Evolutionary conservation across 2,329 filamentous ascomycete genomes (phyloP).

Genomic region (Cladophialophora bantiana): DNA sequence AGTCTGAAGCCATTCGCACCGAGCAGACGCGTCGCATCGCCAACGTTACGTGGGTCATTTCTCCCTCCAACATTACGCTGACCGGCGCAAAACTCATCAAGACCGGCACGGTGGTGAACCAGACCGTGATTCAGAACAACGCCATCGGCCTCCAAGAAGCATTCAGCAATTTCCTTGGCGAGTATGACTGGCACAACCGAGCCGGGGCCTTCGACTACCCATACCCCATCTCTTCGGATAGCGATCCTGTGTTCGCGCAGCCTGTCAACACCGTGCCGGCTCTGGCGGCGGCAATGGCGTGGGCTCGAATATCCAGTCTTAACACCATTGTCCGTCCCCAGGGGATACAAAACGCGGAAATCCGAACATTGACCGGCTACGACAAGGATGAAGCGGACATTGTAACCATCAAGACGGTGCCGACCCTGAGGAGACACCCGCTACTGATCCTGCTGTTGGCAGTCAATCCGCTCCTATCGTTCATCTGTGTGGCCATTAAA

Average conservation of each 20-base stretch:
- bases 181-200: slow-evolving; percentile 32
- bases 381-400: slow-evolving; percentile 17
- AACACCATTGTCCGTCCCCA: slow-evolving; percentile 22
- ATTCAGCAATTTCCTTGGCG: slow-evolving; percentile 27
- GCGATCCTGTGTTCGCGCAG: slow-evolving; percentile 15
- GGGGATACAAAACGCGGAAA: slow-evolving; percentile 10
- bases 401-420: slow-evolving; percentile 14
- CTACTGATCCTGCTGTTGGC: slow-evolving; percentile 21
- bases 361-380: slow-evolving; percentile 22
- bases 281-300: slow-evolving; percentile 32
- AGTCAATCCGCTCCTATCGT: slow-evolving; percentile 17
- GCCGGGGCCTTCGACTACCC: slow-evolving; percentile 26
- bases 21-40: slow-evolving; percentile 25
- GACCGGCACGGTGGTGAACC: slow-evolving; percentile 14
- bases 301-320: slow-evolving; percentile 29
- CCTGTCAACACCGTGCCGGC: slow-evolving; percentile 25
- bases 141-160: slow-evolving; percentile 25
- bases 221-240: slow-evolving; percentile 12
- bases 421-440: slow-evolving; percentile 15
- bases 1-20: slow-evolving; percentile 29
- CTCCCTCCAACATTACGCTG: slow-evolving; percentile 26
- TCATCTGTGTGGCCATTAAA: slow-evolving; percentile 25
- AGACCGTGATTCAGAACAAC: slow-evolving; percentile 20
- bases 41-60: slow-evolving; percentile 29
- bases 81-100: slow-evolving; percentile 6